Conservation (phyloP, 257 asterid genomes). For the Solanum arcanum region DNA sequence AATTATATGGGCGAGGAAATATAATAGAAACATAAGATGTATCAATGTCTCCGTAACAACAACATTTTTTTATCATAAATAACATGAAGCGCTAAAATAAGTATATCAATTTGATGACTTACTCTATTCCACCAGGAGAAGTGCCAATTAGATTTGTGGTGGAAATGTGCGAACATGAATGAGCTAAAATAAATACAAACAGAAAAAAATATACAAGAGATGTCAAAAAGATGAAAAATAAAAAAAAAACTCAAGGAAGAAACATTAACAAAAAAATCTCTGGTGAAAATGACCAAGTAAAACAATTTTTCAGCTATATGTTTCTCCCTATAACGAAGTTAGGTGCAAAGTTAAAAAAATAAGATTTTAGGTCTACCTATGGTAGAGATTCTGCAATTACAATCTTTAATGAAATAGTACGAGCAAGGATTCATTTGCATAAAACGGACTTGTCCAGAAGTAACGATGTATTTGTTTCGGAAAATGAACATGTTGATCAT, state of each 20-base stretch:
- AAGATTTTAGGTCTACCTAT: slow-evolving; percentile 34
- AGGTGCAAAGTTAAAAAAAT: no score
- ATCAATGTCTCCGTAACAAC: not conserved
- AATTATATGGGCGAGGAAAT: slow-evolving; percentile 64
- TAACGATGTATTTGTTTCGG: not conserved
- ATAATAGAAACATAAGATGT: slow-evolving; percentile 26
- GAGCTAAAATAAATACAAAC: no score
- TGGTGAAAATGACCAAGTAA: no score
- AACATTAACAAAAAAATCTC: not conserved
- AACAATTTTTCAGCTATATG: no score
- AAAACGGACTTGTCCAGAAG: slow-evolving; percentile 68
- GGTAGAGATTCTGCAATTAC: slow-evolving; percentile 80
- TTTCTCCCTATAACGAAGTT: no score
- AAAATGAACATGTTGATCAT: not conserved
- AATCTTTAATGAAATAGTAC: slow-evolving; percentile 83
- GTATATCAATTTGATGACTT: slow-evolving; percentile 11
- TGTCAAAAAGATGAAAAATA: no score
- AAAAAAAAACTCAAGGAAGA: not conserved
- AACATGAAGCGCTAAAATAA: not conserved
- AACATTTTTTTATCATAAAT: not conserved
- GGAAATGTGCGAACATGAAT: not conserved
- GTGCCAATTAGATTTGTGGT: slow-evolving; percentile 72
- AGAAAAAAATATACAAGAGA: no score
- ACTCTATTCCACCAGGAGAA: slow-evolving; percentile 99
- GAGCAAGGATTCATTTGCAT: slow-evolving; percentile 80